Evolutionary conservation across 305 asterid genomes (phyloP).

Genomic region (Striga hermonthica): DNA sequence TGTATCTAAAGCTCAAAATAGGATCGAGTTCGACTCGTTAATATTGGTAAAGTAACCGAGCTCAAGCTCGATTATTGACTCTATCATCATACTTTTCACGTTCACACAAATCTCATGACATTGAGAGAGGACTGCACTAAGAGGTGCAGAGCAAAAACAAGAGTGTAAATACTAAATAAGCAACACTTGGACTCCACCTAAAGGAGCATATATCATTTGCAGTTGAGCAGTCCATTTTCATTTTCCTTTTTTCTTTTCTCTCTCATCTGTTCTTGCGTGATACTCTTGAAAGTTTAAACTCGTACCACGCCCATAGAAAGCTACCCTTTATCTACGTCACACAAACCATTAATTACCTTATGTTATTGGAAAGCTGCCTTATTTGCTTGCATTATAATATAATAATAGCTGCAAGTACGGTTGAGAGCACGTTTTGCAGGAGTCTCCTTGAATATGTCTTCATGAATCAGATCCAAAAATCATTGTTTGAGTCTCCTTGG

Average conservation of each 20-base stretch:
- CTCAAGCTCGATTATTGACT: too few relatives aligned
- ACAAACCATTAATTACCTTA: background rate
- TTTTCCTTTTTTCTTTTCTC: constrained; percentile 3
- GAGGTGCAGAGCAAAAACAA: too few relatives aligned
- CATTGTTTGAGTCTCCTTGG: too few relatives aligned
- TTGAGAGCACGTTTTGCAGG: constrained; percentile 28
- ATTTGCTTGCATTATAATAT: constrained; percentile 21
- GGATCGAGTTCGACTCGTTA: too few relatives aligned
- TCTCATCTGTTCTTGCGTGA: background rate
- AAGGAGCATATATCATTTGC: constrained; percentile 10
- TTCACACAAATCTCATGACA: too few relatives aligned
- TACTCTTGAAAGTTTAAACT: constrained; percentile 10
- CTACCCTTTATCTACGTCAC: constrained; percentile 28
- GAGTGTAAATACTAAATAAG: too few relatives aligned
- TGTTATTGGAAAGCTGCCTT: background rate
- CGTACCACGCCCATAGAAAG: constrained; percentile 8
- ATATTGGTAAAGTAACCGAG: too few relatives aligned
- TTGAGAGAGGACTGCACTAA: too few relatives aligned
- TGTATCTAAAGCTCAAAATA: too few relatives aligned
- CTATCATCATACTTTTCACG: too few relatives aligned
- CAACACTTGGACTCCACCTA: constrained; percentile 26
- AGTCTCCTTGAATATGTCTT: background rate
- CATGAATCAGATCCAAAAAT: constrained; percentile 18
- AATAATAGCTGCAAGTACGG: background rate
- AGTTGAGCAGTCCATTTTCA: constrained; percentile 14